Evolutionary conservation across 306 rosid genomes (phyloP), one percentile per base, ranked within the genome.

Genomic region (Cucurbita ficifolia): DNA sequence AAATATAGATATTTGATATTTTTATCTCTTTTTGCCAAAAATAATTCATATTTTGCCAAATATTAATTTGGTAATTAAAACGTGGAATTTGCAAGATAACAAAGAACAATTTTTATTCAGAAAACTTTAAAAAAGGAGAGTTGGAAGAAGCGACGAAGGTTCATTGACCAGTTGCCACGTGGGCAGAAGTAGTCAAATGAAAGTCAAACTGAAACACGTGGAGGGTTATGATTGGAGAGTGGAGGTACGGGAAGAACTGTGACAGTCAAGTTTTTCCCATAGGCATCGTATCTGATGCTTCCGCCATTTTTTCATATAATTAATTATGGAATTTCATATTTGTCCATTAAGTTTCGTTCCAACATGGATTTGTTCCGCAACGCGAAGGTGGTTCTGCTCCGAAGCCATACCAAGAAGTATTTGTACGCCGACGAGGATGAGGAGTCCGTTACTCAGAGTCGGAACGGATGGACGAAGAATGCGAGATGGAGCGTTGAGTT

Each of bases 391-490:
- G 88, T 88, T 29, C 82, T 88, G 0, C 89, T 88, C 45, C 79
- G 85, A 0, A 80, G 91, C 83, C 80, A 79, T 87, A 88, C 80
- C 54, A 73, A 60, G 33, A 88, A 86, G 82, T 86, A 83, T 48
- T 81, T 88, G 0, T 36, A 64, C 0, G 95, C 95, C 2, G 91
- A 84, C 14, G 95, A 86, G 1, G 89, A 88, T 24, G 88, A 86
- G 29, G 95, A 83, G 9, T 72, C 88, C 4, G 87, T 88, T 1
- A 80, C 76, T 19, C 95, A 86, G 56, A 72, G 45, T 43, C 80
- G 88, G 3, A 80, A 83, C 42, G 91, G 95, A 5, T 83, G 89
- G 3, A 85, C 95, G 7, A 83, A 77, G 13, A 75, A 61, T 5
- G 89, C 89, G 0, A 53, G 76, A 1, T 88, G 95, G 95, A 0